These are phyloP conservation scores for Schwanniomyces polymorphus DNA, from an alignment of 805 yeast genomes.

Conservation along the genomic window DNA sequence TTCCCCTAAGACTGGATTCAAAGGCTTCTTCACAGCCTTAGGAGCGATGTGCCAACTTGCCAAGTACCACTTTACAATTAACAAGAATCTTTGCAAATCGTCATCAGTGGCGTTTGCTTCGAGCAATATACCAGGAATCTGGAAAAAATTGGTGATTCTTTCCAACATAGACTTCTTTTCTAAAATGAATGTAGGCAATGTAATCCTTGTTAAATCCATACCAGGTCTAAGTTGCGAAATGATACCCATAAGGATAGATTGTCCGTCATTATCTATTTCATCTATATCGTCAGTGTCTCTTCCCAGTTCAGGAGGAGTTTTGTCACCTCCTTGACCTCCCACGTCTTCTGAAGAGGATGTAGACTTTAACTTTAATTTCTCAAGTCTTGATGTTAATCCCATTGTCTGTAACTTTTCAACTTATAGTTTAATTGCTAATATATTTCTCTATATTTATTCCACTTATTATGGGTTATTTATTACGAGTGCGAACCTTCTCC, in stretches of 20 bases:
- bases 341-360: background rate
- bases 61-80: conserved; percentile 84
- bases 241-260: conserved; percentile 80
- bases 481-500: background rate
- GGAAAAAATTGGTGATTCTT: conserved; percentile 84
- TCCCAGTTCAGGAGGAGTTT: background rate
- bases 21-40: conserved; percentile 95
- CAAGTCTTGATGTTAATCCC: conserved; percentile 30
- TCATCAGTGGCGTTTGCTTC: conserved; percentile 64
- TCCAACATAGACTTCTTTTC: conserved; percentile 97
- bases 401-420: conserved; percentile 6
- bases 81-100: conserved; percentile 66
- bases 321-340: background rate
- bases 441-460: no score
- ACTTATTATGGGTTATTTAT: background rate
- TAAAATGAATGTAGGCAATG: conserved; percentile 91
- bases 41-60: conserved; percentile 99
- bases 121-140: conserved; percentile 73
- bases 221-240: conserved; percentile 93
- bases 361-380: conserved; percentile 21
- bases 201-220: conserved; percentile 83
- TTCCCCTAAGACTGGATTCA: conserved; percentile 94
- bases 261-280: conserved; percentile 89
- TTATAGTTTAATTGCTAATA: no score
- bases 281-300: conserved; percentile 70